Evolutionary conservation across 2,329 filamentous ascomycete species (phyloP).

Genomic region (Akanthomyces lecanii): DNA sequence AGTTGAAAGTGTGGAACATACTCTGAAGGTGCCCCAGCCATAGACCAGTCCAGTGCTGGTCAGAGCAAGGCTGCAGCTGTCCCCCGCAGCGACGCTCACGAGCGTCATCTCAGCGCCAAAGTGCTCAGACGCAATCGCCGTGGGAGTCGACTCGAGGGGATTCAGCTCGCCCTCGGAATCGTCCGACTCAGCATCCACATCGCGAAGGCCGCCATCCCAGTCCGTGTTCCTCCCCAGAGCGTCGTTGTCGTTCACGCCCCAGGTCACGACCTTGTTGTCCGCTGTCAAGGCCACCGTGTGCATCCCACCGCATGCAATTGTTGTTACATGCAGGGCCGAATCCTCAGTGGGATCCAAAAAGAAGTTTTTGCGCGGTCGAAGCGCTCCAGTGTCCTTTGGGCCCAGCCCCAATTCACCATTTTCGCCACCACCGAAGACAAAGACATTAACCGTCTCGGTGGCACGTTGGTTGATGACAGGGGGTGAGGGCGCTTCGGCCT

Average conservation of each 20-base stretch:
- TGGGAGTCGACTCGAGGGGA: constrained; percentile 61
- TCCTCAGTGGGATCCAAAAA: constrained; percentile 20
- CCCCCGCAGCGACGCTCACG: constrained; percentile 57
- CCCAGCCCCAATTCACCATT: not conserved
- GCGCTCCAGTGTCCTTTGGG: not conserved
- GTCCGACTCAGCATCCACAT: constrained; percentile 40
- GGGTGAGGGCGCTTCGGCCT: not conserved
- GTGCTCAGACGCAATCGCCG: constrained; percentile 48
- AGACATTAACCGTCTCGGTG: not conserved
- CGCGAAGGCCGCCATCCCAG: constrained; percentile 54
- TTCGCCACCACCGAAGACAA: constrained; percentile 1
- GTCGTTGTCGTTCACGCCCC: constrained; percentile 78
- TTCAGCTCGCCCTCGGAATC: constrained; percentile 53
- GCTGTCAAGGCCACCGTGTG: constrained; percentile 68
- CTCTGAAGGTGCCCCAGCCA: constrained; percentile 72
- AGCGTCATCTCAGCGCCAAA: constrained; percentile 53
- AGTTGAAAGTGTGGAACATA: constrained; percentile 31
- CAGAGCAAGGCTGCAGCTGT: constrained; percentile 66
- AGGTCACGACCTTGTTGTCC: constrained; percentile 72
- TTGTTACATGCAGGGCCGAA: not conserved
- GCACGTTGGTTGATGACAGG: not conserved
- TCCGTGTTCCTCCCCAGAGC: constrained; percentile 66
- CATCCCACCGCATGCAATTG: constrained; percentile 64
- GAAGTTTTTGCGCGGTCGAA: constrained; percentile 12
- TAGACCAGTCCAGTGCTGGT: constrained; percentile 66